These are phyloP conservation scores for Trametes coccinea DNA, from an alignment of 768 basidiomycete genomes.

Conservation along the genomic window DNA sequence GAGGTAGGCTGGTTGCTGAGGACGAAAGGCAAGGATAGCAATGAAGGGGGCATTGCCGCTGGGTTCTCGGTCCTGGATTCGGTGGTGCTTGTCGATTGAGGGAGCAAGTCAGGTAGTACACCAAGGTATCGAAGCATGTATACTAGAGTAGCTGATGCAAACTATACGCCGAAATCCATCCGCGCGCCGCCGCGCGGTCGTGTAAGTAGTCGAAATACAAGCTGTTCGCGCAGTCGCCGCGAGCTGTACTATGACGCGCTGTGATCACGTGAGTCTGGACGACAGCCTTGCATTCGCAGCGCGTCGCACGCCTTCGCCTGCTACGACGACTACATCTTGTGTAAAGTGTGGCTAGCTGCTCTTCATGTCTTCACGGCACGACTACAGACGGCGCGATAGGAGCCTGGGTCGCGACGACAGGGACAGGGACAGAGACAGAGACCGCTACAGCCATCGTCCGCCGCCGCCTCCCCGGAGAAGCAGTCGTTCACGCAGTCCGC, in stretches of 20 bases:
- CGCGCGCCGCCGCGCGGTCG: no score
- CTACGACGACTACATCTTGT: background rate
- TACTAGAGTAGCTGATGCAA: no score
- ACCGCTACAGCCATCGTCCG: slow-evolving; percentile 22
- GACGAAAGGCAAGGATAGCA: slow-evolving; percentile 87
- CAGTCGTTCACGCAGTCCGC: slow-evolving; percentile 31
- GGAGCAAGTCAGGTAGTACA: background rate
- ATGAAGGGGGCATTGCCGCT: slow-evolving; percentile 82
- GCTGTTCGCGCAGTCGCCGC: no score
- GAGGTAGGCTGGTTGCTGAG: slow-evolving; percentile 82
- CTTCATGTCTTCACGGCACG: slow-evolving; percentile 36
- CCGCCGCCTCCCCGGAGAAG: slow-evolving; percentile 22
- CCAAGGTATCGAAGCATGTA: background rate
- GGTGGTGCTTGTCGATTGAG: slow-evolving; percentile 39
- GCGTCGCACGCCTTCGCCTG: background rate
- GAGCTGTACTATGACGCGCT: background rate
- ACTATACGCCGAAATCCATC: no score
- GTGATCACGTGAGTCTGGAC: background rate
- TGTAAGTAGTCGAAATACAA: no score
- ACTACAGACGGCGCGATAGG: slow-evolving; percentile 33
- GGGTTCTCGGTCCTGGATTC: slow-evolving; percentile 50
- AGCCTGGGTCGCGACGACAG: slow-evolving; percentile 31
- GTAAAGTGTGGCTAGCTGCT: background rate
- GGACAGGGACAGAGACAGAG: slow-evolving; percentile 22
- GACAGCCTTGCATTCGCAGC: background rate